Evolutionary conservation across 345 rosid genomes (phyloP), one percentile per base, ranked within the genome.

Genomic region (Linum lewisii): DNA sequence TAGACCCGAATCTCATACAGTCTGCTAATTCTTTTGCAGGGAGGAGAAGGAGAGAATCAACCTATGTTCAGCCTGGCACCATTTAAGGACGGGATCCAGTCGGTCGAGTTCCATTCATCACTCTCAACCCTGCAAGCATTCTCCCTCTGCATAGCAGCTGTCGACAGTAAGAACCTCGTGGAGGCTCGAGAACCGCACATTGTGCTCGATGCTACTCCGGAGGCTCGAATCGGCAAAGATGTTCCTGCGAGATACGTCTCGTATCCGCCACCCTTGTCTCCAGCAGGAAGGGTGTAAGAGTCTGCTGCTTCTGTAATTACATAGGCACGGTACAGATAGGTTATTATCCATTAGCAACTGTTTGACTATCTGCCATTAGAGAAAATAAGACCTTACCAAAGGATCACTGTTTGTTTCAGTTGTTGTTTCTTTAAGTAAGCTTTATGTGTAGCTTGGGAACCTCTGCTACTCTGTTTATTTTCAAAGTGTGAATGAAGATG

Each of bases 121-220:
- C 77, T 89, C 66, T 72, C 91, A 6, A 75, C 70, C 64, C 47
- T 93, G 70, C 97, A 89, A 79, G 91, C 99, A 60, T 93, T 93
- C 72, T 77, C 97, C 26, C 72, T 82, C 25, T 83, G 94, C 72
- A 73, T 89, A 72, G 86, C 95, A 4, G 74, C 77, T 65, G 75
- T 83, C 60, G 99, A 92, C 47, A 65, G 87, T 66, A 62, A 74
- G 52, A 77, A 74, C 34, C 59, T 42, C 32, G 66, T 16, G 57
- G 61, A 61, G 25, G 58, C 66, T n/a, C n/a, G n/a, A n/a, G n/a
- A n/a, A n/a, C n/a, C n/a, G n/a, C n/a, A n/a, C n/a, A n/a, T n/a
- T n/a, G n/a, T n/a, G n/a, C n/a, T n/a, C n/a, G n/a, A n/a, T n/a
- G n/a, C n/a, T 63, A 54, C 59, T 13, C 8, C 24, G 25, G 67